Evolutionary conservation across 2,329 filamentous ascomycete genomes (phyloP), one percentile per base, ranked within the genome.

Genomic region (Mycosphaerelloides madeirae): DNA sequence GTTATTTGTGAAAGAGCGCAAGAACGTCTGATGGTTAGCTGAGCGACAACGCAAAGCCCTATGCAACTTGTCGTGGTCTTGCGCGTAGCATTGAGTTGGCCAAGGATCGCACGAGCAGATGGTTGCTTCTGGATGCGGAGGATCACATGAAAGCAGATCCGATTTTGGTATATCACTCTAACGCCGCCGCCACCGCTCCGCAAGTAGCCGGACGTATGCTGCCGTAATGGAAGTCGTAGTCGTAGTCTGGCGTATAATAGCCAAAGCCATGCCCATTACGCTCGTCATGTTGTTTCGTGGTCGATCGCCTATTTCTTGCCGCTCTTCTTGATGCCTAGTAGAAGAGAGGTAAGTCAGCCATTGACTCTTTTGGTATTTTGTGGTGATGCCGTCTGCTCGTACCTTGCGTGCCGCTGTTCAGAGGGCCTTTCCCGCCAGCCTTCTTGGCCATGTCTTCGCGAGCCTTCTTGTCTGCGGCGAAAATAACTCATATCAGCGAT

Each of bases 401-500:
- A 52, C 88, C 89, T 72, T 94, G 87, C 38, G 77, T 69, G 28
- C 88, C 89, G 25, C 81, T 84, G 72, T 89, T 90, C 65, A 96
- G 67, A 29, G 91, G 90, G 3, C 91, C 91, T 74, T 94, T 95
- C 68, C 86, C 86, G 61, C 85, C 84, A 35, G 86, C 71, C 73
- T 94, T 91, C 70, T 82, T 84, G 35, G 85, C 86, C 76, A 90
- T 88, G 64, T 87, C 85, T 59, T 90, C 87, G 85, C 59, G 54
- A 18, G 87, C 71, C 73, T 95, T 93, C 68, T 75, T 74, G 58
- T 75, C 72, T 74, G 54, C 19, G 14, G n/a, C n/a, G 15, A n/a
- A n/a, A n/a, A n/a, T n/a, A n/a, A n/a, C n/a, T n/a, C n/a, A n/a
- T n/a, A n/a, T n/a, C n/a, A n/a, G n/a, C 20, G 18, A 31, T 28